phyloP scores from a whole-genome alignment of 2,329 filamentous ascomycete genomes.

The Verticillium zaregamsianum region DNA sequence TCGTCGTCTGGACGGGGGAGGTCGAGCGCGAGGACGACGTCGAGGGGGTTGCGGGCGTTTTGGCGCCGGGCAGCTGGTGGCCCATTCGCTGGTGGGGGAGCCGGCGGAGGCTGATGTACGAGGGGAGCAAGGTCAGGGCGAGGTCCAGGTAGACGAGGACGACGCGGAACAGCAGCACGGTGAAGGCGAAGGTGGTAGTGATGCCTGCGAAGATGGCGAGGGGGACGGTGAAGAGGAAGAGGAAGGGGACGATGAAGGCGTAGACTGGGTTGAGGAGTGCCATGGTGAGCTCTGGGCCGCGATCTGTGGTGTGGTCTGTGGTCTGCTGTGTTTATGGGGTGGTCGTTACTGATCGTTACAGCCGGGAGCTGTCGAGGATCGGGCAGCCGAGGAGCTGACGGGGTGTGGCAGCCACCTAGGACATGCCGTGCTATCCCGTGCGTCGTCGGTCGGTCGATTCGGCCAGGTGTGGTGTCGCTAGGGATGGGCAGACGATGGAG shows the following conservation, averaged over 20 bases:
- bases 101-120: constrained; percentile 43
- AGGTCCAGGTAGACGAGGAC: constrained; percentile 61
- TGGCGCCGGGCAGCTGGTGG: constrained; percentile 15
- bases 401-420: not conserved
- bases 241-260: constrained; percentile 55
- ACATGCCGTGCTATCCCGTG: not conserved
- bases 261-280: constrained; percentile 50
- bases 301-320: not conserved
- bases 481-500: not conserved
- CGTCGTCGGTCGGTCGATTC: not conserved
- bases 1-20: not conserved
- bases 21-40: not conserved
- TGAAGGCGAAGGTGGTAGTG: constrained; percentile 59
- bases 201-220: constrained; percentile 59
- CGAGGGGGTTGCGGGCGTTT: constrained; percentile 9
- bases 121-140: constrained; percentile 51
- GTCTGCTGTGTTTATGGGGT: not conserved
- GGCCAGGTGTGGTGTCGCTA: not conserved
- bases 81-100: constrained; percentile 22
- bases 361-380: not conserved
- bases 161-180: constrained; percentile 56
- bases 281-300: constrained; percentile 30
- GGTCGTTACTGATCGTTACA: not conserved
- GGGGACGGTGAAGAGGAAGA: constrained; percentile 59
- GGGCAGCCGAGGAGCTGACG: not conserved